Base-by-base conservation (phyloP, 2,329 filamentous ascomycete genomes). In the Colletotrichum musae region DNA sequence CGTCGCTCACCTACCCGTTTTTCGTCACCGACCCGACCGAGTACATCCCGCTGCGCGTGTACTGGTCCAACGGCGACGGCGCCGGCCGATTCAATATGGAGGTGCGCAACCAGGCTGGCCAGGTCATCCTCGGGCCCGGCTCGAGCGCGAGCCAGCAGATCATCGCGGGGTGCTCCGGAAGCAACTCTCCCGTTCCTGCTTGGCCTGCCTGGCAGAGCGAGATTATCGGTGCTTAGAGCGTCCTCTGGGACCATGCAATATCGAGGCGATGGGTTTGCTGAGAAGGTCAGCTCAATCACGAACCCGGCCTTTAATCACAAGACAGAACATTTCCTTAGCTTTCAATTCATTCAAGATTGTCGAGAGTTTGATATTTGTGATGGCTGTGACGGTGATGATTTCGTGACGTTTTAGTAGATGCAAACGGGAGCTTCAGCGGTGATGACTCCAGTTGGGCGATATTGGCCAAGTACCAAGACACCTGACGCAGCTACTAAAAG, bases 1-100 rank as follows among this genome's bases (percentile, higher is more conserved):
- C 13, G 10, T 6, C 13, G 2, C 21, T 47, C 26, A 53, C 21
- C 16, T 64, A 54, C 50, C 16, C 26, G 9, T 18, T 69, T 18
- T 13, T 26, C 7, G 61, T 64, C 41, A 26, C 39, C 36, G 48
- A 66, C 6, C 41, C 54, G 18, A 10, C 32, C 6, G 16, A 47
- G 12, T 47, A 47, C 50, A 53, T 69, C 28, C 60, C 66, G 21
- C 47, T 64, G 15, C 60, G 66, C 3, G 26, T 69, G n/a, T 54
- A 53, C 39, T 69, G 60, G 60, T 43, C 57, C 41, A 65, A 64
- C n/a, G 52, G 50, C 6, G 47, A 47, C 15, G 60, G 66, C 5
- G 32, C 24, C 26, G 61, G 66, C 9, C 16, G 41, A 18, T 45
- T 69, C n/a, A 16, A 39, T 7, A 5, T 32, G 3, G 12, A 10